Evolutionary conservation across 495 filamentous ascomycete species (phyloP), one percentile per base, ranked within the genome.

Genomic region (Pyrenula massariospora): DNA sequence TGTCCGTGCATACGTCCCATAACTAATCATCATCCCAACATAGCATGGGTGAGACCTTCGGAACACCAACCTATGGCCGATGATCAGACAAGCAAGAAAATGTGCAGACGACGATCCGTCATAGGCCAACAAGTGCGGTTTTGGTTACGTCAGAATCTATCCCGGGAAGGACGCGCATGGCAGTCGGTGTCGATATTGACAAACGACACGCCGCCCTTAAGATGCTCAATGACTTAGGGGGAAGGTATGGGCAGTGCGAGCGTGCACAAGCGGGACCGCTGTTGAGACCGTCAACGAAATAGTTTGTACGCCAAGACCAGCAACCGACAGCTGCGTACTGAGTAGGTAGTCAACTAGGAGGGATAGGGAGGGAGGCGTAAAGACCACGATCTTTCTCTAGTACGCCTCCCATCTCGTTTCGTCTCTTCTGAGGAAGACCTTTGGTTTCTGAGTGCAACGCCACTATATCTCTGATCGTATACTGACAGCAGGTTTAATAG

Each of bases 381-480:
- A 77, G 61, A 91, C 90, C 8, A 96, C 91, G 51, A 92, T 97
- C 66, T 96, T 96, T 72, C 84, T 96, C 20, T 94, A 94, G 48
- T 99, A 94, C 70, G 97, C 93, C 23, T 93, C 87, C 20, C 97
- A 99, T 67, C 75, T 99, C 55, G 94, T 98, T 61, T 97, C 93
- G 1, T 97, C 92, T 20, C 93, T 94, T 12, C 78, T 99, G 2
- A 81, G 93, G 20, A 89, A 93, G 59, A 93, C 89, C 22, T 72
- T 99, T 61, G 87, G 94, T 22, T 97, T 89, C 69, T 80, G 97
- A 1, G 92, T 95, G 12, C 80, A 96, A 68, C 89, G 97, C 70
- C 80, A 82, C 31, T 91, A 97, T 66, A 83, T 97, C 57, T 91
- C 88, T 0, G 87, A 85, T 56, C 87, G 97, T 59, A 94, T 99